These are phyloP conservation scores for Penicillium angulare DNA, from an alignment of 495 filamentous ascomycete genomes.

Conservation along the genomic window DNA sequence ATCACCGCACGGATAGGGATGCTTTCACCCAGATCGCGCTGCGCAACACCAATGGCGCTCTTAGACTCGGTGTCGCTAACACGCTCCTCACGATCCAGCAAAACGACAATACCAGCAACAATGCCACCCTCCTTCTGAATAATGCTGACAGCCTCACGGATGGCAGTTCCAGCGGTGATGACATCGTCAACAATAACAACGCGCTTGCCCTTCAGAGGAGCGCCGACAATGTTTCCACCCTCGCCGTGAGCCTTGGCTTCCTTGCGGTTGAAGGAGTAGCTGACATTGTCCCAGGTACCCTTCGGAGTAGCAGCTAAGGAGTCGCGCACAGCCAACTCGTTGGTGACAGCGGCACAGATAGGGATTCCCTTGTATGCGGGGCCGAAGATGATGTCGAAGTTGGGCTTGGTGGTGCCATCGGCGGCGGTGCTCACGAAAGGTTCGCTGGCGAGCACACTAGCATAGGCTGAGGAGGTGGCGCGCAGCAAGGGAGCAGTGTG, in stretches of 20 bases:
- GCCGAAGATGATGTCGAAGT: constrained; percentile 52
- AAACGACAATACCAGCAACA: constrained; percentile 80
- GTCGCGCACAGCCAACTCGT: constrained; percentile 66
- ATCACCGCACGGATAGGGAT: constrained; percentile 51
- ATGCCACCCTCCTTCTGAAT: constrained; percentile 77
- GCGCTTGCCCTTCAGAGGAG: constrained; percentile 74
- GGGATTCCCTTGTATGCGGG: constrained; percentile 97
- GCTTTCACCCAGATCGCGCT: constrained; percentile 56
- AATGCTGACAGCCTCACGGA: constrained; percentile 84
- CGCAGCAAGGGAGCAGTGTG: constrained; percentile 70
- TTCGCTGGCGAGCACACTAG: constrained; percentile 59
- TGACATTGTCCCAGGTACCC: constrained; percentile 48
- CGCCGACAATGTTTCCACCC: constrained; percentile 87
- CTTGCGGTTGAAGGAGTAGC: constrained; percentile 92
- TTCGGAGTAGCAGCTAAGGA: constrained; percentile 29
- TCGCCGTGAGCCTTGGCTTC: constrained; percentile 94
- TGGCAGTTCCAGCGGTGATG: constrained; percentile 89
- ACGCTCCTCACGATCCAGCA: constrained; percentile 86
- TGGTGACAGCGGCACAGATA: constrained; percentile 69
- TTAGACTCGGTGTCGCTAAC: constrained; percentile 53
- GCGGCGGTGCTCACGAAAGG: constrained; percentile 40
- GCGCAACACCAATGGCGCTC: constrained; percentile 78
- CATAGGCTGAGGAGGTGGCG: constrained; percentile 76
- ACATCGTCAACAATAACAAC: constrained; percentile 95
- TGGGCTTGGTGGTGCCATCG: constrained; percentile 30